phyloP scores from a whole-genome alignment of 371 early-diverging fungal species.

The Mortierella sp. region DNA sequence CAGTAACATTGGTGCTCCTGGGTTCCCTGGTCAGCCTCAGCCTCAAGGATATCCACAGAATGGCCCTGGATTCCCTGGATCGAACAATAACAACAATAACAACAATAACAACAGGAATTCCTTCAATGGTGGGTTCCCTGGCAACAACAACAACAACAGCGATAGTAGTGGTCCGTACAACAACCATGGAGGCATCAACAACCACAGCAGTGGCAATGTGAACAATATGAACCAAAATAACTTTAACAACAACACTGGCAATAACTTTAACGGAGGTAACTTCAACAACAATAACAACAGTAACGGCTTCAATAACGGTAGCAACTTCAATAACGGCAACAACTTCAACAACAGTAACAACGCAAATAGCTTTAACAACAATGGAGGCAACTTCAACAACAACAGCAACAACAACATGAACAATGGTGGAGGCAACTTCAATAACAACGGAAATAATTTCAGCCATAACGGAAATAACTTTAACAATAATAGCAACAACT shows the following conservation, averaged over 20 bases:
- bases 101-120: conserved; percentile 4
- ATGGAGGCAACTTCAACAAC: conserved; percentile 12
- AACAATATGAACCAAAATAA: conserved; percentile 16
- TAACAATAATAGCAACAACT: too few species aligned
- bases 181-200: conserved; percentile 1
- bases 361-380: conserved; percentile 5
- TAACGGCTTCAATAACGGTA: conserved; percentile 5
- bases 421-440: conserved; percentile 23
- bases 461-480: conserved; percentile 9
- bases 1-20: conserved; percentile 18
- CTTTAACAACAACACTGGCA: conserved; percentile 6
- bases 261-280: background rate
- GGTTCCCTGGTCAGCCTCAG: background rate
- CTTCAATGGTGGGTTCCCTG: conserved; percentile 3
- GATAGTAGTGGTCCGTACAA: background rate
- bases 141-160: conserved; percentile 19
- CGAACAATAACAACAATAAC: background rate
- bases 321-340: background rate
- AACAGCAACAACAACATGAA: conserved; percentile 20
- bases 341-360: conserved; percentile 10
- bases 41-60: background rate
- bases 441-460: conserved; percentile 10
- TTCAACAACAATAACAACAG: conserved; percentile 8
- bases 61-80: conserved; percentile 18
- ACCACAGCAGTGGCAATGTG: conserved; percentile 7